phyloP scores from a whole-genome alignment of 129 eudicot genomes.

The Flaveria ramosissima region DNA sequence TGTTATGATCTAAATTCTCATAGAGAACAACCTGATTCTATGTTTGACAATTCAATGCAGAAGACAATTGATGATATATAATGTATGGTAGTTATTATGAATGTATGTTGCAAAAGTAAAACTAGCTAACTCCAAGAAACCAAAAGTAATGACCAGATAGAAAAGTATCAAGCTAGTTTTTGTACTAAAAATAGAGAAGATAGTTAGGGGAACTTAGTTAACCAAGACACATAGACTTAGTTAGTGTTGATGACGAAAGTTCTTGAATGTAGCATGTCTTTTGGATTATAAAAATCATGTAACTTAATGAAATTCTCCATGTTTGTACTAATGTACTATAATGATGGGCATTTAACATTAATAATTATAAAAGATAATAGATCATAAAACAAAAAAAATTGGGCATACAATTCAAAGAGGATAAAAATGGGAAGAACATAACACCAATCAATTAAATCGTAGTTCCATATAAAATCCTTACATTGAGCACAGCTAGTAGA shows the following conservation, averaged over 20 bases:
- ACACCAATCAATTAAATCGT: neutral
- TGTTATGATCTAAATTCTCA: neutral
- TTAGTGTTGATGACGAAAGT: too few species aligned
- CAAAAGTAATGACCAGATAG: neutral
- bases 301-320: neutral
- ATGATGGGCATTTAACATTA: neutral
- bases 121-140: neutral
- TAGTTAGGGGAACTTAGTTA: neutral
- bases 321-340: neutral
- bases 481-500: neutral
- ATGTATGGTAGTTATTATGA: neutral
- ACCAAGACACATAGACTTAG: neutral
- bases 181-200: neutral
- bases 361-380: neutral
- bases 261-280: too few species aligned
- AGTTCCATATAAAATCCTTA: neutral
- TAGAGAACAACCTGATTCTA: neutral
- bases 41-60: neutral
- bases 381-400: neutral
- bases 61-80: neutral
- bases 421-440: neutral
- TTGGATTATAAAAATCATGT: too few species aligned
- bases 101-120: neutral
- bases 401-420: neutral
- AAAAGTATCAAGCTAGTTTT: neutral